Percentiles rank a stretch among this genome's conserved stretches.
Conservation (phyloP, 305 asterid species). For the Plantago coronopus region DNA sequence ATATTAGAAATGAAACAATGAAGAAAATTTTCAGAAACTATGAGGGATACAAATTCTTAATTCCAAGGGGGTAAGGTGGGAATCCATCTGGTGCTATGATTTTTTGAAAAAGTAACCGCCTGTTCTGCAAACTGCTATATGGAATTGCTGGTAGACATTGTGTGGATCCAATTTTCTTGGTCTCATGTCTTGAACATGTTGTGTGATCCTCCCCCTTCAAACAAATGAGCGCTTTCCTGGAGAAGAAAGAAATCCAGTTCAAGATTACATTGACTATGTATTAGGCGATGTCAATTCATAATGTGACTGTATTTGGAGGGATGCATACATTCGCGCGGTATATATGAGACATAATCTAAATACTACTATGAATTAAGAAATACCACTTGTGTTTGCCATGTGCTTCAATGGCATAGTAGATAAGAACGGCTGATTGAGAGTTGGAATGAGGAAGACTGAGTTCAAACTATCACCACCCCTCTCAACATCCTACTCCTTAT, state of each 20-base stretch:
- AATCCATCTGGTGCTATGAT: constrained; percentile 43
- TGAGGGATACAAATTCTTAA: too few species aligned
- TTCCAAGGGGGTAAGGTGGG: constrained; percentile 42
- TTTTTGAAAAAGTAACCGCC: constrained; percentile 29
- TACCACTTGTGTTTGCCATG: constrained; percentile 61
- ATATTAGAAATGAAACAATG: too few species aligned
- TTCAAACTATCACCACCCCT: not conserved
- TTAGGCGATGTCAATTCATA: too few species aligned
- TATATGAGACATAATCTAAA: too few species aligned
- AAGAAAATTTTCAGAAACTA: too few species aligned
- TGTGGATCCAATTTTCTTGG: constrained; percentile 41
- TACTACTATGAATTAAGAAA: not conserved
- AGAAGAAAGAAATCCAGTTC: not conserved
- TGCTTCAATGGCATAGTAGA: constrained; percentile 50
- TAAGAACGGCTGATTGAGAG: constrained; percentile 51
- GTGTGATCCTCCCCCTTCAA: constrained; percentile 34
- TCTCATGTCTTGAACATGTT: constrained; percentile 5
- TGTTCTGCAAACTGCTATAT: constrained; percentile 19
- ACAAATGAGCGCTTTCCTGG: constrained; percentile 43
- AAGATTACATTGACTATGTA: too few species aligned
- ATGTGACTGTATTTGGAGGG: too few species aligned
- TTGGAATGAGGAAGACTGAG: constrained; percentile 42
- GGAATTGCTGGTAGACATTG: constrained; percentile 40
- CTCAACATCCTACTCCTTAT: constrained; percentile 39
- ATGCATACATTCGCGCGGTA: too few species aligned